Conservation (phyloP, 2,329 filamentous ascomycete species). For the Ramularia endophylla region DNA sequence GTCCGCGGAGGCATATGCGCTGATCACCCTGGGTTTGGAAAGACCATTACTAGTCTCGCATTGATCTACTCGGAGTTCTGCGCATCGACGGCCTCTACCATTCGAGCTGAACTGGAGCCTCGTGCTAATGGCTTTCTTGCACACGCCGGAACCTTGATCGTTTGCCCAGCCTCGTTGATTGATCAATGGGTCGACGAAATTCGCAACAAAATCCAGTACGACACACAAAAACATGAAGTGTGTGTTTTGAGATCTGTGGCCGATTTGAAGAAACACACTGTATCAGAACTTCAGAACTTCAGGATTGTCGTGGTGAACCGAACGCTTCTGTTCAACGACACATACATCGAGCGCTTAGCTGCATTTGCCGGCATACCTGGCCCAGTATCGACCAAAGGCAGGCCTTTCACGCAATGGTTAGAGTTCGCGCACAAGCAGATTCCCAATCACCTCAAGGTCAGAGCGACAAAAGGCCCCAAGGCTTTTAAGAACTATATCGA, state of each 20-base stretch:
- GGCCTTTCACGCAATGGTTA: slow-evolving; percentile 52
- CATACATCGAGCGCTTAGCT: slow-evolving; percentile 41
- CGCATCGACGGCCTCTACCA: not conserved
- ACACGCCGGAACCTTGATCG: slow-evolving; percentile 53
- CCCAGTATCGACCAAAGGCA: slow-evolving; percentile 13
- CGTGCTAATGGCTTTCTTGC: slow-evolving; percentile 33
- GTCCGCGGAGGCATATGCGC: slow-evolving; percentile 57
- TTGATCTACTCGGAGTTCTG: slow-evolving; percentile 47
- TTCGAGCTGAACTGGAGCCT: slow-evolving; percentile 6
- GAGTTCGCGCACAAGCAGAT: slow-evolving; percentile 38
- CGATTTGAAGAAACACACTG: slow-evolving; percentile 38
- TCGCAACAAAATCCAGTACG: slow-evolving; percentile 35
- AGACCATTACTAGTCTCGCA: slow-evolving; percentile 56
- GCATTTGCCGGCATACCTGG: slow-evolving; percentile 25
- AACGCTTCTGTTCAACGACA: slow-evolving; percentile 40
- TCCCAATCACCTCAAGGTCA: slow-evolving; percentile 35
- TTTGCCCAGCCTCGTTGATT: slow-evolving; percentile 51
- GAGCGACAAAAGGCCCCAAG: slow-evolving; percentile 28
- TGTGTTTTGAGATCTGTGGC: too few species aligned
- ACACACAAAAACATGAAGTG: too few species aligned
- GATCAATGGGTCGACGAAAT: slow-evolving; percentile 56
- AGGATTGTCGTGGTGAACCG: slow-evolving; percentile 54
- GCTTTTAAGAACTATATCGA: slow-evolving; percentile 27
- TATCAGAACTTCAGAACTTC: slow-evolving; percentile 43
- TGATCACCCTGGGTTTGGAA: slow-evolving; percentile 61